A percentile compares a stretch with the other conserved stretches of the same genome.
These are phyloP conservation scores for Metrosideros polymorpha DNA, from an alignment of 441 rosid species.

Conservation along the genomic window DNA sequence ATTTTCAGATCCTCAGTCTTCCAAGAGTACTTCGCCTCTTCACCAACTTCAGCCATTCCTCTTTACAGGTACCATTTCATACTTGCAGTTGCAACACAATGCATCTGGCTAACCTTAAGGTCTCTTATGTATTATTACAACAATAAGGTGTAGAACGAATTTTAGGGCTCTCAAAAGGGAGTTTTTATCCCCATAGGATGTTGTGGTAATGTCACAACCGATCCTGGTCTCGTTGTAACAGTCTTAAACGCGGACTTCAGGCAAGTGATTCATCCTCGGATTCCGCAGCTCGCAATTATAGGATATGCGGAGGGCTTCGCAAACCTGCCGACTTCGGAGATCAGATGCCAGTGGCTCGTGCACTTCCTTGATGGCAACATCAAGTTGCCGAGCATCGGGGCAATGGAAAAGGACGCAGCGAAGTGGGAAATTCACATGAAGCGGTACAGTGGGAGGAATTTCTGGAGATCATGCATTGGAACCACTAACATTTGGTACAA, in stretches of 20 bases:
- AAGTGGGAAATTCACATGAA: slow-evolving; percentile 2
- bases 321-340: background rate
- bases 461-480: background rate
- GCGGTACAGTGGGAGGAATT: background rate
- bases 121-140: background rate
- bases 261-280: slow-evolving; percentile 7
- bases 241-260: background rate
- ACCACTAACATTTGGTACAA: slow-evolving; percentile 3
- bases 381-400: background rate
- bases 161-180: background rate
- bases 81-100: background rate
- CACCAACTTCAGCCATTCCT: background rate
- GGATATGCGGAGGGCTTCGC: background rate
- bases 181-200: background rate
- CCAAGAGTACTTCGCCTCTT: background rate
- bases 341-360: slow-evolving; percentile 1
- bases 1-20: slow-evolving; percentile 3
- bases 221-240: background rate
- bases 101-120: background rate
- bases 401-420: slow-evolving; percentile 2
- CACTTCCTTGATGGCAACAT: background rate
- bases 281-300: slow-evolving; percentile 2
- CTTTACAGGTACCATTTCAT: slow-evolving; percentile 2
- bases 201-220: background rate
- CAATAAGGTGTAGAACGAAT: background rate